phyloP scores from a whole-genome alignment of 768 basidiomycete species.

The Suillus brevipes region DNA sequence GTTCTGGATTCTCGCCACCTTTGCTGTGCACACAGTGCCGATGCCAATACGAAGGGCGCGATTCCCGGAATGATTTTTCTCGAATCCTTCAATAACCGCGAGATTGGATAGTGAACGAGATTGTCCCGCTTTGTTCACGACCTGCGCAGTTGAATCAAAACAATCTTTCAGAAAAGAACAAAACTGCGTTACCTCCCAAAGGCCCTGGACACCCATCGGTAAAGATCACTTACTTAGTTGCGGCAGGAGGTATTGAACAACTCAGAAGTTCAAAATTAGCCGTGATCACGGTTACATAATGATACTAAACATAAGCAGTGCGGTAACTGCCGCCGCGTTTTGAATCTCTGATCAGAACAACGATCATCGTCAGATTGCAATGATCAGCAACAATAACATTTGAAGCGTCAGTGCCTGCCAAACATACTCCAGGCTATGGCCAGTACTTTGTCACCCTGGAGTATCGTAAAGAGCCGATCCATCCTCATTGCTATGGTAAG shows the following conservation, averaged over 20 bases:
- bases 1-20: slow-evolving; percentile 42
- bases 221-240: not conserved
- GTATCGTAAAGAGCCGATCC: not conserved
- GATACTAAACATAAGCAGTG: too few relatives aligned
- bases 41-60: slow-evolving; percentile 41
- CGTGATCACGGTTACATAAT: too few relatives aligned
- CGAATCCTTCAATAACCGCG: slow-evolving; percentile 40
- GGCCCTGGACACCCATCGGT: slow-evolving; percentile 26
- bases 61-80: slow-evolving; percentile 34
- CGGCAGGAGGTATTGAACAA: not conserved
- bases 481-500: not conserved
- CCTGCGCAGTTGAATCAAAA: slow-evolving; percentile 21
- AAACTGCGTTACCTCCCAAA: slow-evolving; percentile 24
- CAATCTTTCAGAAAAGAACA: not conserved
- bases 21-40: slow-evolving; percentile 28
- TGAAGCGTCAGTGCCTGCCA: too few relatives aligned
- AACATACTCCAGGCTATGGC: not conserved
- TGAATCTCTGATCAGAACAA: too few relatives aligned
- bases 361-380: too few relatives aligned
- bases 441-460: not conserved
- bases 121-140: slow-evolving; percentile 39
- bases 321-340: too few relatives aligned
- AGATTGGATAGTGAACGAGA: slow-evolving; percentile 39
- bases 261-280: not conserved
- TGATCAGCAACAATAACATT: too few relatives aligned